Conservation (phyloP, 2,329 filamentous ascomycete genomes). For the Sphaerulina vaccinii region DNA sequence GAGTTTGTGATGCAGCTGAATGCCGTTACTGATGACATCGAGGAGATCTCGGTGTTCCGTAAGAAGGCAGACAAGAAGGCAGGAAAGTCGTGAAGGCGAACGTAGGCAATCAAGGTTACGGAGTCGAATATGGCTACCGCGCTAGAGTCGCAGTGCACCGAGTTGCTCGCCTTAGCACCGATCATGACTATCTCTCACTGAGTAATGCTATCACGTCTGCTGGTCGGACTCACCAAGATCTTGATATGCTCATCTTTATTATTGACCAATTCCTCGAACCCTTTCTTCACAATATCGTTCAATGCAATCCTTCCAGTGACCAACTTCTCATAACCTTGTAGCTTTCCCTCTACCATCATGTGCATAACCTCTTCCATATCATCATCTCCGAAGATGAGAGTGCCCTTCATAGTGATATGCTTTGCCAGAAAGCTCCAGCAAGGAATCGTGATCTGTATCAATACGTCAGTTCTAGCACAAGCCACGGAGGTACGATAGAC, state of each 20-base stretch:
- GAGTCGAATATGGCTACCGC: too few relatives aligned
- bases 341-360: conserved; percentile 19
- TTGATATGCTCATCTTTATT: conserved; percentile 24
- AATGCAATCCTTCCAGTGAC: conserved; percentile 20
- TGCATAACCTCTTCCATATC: conserved; percentile 21
- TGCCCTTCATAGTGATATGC: conserved; percentile 25
- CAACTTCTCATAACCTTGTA: conserved; percentile 21
- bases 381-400: conserved; percentile 19
- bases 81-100: too few relatives aligned
- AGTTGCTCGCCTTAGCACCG: too few relatives aligned
- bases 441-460: conserved; percentile 18
- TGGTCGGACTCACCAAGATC: conserved; percentile 19
- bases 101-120: too few relatives aligned
- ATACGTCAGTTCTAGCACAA: neutral
- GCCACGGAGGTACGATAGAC: too few relatives aligned
- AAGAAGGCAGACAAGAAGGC: too few relatives aligned
- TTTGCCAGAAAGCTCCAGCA: conserved; percentile 20
- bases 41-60: too few relatives aligned
- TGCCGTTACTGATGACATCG: too few relatives aligned
- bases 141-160: too few relatives aligned
- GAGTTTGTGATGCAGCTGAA: too few relatives aligned
- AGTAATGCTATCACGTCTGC: neutral
- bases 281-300: conserved; percentile 20
- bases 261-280: conserved; percentile 19
- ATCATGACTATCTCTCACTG: neutral